A percentile compares a stretch with the other conserved stretches of the same genome.
Conservation (phyloP, 257 asterid genomes). For the Osmanthus fragrans region DNA sequence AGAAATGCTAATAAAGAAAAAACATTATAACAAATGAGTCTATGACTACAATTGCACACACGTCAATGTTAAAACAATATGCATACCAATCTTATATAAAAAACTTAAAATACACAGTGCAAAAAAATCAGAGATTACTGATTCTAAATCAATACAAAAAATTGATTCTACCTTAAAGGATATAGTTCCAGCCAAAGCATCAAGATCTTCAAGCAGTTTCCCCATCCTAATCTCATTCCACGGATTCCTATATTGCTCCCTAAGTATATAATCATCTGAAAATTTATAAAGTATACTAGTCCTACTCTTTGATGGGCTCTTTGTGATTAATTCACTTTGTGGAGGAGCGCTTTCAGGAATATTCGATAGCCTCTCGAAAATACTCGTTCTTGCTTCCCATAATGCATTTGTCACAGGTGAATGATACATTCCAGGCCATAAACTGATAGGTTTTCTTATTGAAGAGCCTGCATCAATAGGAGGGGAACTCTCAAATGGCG, state of each 20-base stretch:
- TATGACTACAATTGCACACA: neutral
- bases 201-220: slow-evolving; percentile 94
- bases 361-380: slow-evolving; percentile 47
- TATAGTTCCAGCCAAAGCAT: slow-evolving; percentile 95
- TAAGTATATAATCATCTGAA: slow-evolving; percentile 69
- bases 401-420: slow-evolving; percentile 91
- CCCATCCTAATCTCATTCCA: slow-evolving; percentile 91
- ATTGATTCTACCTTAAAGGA: slow-evolving; percentile 61
- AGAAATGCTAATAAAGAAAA: neutral
- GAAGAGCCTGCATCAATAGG: slow-evolving; percentile 85
- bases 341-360: slow-evolving; percentile 33
- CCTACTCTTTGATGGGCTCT: slow-evolving; percentile 66
- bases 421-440: slow-evolving; percentile 95
- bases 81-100: neutral
- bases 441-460: slow-evolving; percentile 74
- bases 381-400: slow-evolving; percentile 84
- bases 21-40: neutral
- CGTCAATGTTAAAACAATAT: slow-evolving; percentile 9
- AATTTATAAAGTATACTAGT: slow-evolving; percentile 66
- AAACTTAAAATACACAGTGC: neutral
- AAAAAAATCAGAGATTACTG: neutral
- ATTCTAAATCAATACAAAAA: neutral
- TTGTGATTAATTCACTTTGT: slow-evolving; percentile 48
- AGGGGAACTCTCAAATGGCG: slow-evolving; percentile 37
- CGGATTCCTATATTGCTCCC: slow-evolving; percentile 91